Evolutionary conservation across 2,329 filamentous ascomycete genomes (phyloP), one percentile per base, ranked within the genome.

Genomic region (Alternaria brassicicola): DNA sequence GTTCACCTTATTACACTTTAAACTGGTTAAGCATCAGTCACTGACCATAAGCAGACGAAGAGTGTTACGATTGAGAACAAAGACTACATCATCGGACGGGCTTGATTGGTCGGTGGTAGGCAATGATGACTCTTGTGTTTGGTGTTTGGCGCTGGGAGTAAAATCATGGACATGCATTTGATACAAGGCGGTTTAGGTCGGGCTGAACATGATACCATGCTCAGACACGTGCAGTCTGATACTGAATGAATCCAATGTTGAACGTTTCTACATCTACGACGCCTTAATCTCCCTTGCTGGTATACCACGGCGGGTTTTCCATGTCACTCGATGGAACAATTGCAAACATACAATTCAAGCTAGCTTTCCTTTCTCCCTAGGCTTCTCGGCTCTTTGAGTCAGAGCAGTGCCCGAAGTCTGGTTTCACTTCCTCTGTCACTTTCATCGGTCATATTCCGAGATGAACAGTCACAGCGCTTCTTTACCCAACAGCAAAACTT

Each of bases 1-100:
- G 82, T 69, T 30, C 35, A 31, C 17, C 12, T 26, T 15, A n/a
- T 17, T 7, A 42, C 43, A 47, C 30, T 19, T 21, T n/a, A 23
- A 42, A 31, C n/a, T 12, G 38, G 26, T 17, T 42, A 10, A 21
- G 43, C 30, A 17, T 30, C 41, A 13, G 21, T 17, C 41, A 36
- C 67, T 72, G 55, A 73, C 60, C 23, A 26, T 33, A n/a, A 9
- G n/a, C 64, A 83, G 81, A 84, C 82, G 19, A 83, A 83, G 74
- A 83, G 81, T 70, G 82, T 83, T 2, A 83, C 81, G 12, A 78
- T 84, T 23, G 82, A 84, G 63, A 84, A 84, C 65, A 78, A 79
- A 61, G 80, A 84, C 52, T 84, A 83, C 59, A 65, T 76, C 21
- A 66, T 60, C 15, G 63, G 58, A 17, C 57, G 61, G 21, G 67